phyloP scores from a whole-genome alignment of 345 rosid species.

The Erodium maritimum region DNA sequence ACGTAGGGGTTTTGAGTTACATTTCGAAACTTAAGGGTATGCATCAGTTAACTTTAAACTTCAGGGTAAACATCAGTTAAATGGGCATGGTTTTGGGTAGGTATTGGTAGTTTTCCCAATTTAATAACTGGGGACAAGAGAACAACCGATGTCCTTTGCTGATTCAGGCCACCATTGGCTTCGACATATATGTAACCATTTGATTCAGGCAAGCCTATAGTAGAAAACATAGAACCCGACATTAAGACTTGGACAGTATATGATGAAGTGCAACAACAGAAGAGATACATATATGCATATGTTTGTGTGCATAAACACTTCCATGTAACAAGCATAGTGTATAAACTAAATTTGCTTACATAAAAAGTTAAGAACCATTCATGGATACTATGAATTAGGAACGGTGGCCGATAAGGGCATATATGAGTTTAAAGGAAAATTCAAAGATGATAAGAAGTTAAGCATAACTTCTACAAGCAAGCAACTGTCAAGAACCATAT shows the following conservation, averaged over 20 bases:
- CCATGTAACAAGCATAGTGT: neutral
- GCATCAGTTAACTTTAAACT: too few relatives aligned
- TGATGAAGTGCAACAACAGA: neutral
- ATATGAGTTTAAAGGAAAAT: too few relatives aligned
- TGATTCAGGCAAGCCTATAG: conserved; percentile 75
- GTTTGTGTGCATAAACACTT: neutral
- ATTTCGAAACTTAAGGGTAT: too few relatives aligned
- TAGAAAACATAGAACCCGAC: neutral
- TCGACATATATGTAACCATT: conserved; percentile 91
- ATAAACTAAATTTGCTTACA: too few relatives aligned
- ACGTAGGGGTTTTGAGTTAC: too few relatives aligned
- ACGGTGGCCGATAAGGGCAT: neutral
- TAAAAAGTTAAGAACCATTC: too few relatives aligned
- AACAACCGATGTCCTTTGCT: conserved; percentile 98
- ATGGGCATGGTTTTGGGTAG: too few relatives aligned
- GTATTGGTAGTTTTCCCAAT: too few relatives aligned
- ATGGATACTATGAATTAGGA: neutral
- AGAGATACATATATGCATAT: neutral
- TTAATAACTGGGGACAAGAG: too few relatives aligned
- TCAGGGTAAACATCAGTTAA: too few relatives aligned
- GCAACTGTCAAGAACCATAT: conserved; percentile 5
- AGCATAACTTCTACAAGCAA: neutral
- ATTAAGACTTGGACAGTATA: neutral
- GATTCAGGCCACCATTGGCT: conserved; percentile 97
- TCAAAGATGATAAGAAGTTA: neutral